Evolutionary conservation across 768 basidiomycete species (phyloP).

Genomic region (Paxillus involutus): DNA sequence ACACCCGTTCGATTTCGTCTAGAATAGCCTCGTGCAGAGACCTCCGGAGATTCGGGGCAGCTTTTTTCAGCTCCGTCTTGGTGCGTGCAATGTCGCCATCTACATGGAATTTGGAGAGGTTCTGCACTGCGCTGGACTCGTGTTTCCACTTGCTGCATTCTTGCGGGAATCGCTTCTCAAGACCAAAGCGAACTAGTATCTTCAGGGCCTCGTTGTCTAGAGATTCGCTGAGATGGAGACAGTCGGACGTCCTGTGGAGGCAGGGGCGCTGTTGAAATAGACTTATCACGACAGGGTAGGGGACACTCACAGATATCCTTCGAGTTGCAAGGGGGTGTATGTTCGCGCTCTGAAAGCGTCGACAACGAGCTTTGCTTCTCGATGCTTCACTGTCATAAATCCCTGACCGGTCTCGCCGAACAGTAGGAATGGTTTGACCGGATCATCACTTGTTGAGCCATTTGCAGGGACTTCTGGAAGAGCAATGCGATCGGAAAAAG

Average conservation of each 20-base stretch:
- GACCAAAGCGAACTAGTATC: slow-evolving; percentile 29
- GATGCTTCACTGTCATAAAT: slow-evolving; percentile 35
- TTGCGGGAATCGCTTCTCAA: slow-evolving; percentile 24
- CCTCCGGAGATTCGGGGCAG: slow-evolving; percentile 4
- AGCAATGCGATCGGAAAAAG: slow-evolving; percentile 10
- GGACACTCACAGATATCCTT: slow-evolving; percentile 16
- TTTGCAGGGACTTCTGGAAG: slow-evolving; percentile 8
- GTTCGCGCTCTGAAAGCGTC: not conserved
- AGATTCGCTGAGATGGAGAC: slow-evolving; percentile 22
- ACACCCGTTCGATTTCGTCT: slow-evolving; percentile 17
- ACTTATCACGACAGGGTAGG: not conserved
- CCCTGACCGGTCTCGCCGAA: slow-evolving; percentile 42
- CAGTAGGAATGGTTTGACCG: slow-evolving; percentile 30
- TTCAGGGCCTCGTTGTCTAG: slow-evolving; percentile 26
- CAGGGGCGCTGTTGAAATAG: not conserved
- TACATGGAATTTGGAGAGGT: not conserved
- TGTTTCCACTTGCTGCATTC: slow-evolving; percentile 26
- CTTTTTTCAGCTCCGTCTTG: slow-evolving; percentile 5
- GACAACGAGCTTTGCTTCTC: slow-evolving; percentile 2
- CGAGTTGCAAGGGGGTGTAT: slow-evolving; percentile 13
- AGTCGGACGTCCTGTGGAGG: slow-evolving; percentile 18
- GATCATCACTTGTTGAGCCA: slow-evolving; percentile 1
- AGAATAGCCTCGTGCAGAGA: slow-evolving; percentile 26
- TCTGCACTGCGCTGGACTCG: slow-evolving; percentile 1
- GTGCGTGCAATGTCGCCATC: not conserved